These are phyloP conservation scores for Rhamnella rubrinervis DNA, from an alignment of 331 rosid genomes.

Conservation along the genomic window DNA sequence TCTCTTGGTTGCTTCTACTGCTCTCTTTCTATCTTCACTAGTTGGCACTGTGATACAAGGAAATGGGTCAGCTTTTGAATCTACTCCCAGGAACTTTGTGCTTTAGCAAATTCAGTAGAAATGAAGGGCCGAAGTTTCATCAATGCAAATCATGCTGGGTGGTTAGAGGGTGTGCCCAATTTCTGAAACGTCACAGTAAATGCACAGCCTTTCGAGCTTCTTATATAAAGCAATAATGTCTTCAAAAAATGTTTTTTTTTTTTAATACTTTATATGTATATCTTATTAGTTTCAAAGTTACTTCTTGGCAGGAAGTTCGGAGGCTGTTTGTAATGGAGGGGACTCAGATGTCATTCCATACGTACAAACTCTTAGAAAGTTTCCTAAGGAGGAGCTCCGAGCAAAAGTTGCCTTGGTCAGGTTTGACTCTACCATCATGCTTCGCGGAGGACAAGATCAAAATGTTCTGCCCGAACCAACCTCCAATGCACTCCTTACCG, in stretches of 20 bases:
- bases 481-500: constrained; percentile 49
- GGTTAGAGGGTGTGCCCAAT: constrained; percentile 22
- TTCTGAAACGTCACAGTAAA: constrained; percentile 25
- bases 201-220: constrained; percentile 42
- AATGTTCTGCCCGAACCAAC: constrained; percentile 34
- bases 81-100: constrained; percentile 34
- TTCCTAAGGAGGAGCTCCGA: constrained; percentile 64
- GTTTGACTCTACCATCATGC: constrained; percentile 70
- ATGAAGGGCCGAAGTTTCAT: constrained; percentile 33
- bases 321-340: constrained; percentile 36
- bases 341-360: constrained; percentile 57
- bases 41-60: background rate
- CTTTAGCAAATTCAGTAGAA: constrained; percentile 29
- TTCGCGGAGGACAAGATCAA: constrained; percentile 35
- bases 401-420: constrained; percentile 76
- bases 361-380: constrained; percentile 71
- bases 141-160: constrained; percentile 22
- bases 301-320: constrained; percentile 40
- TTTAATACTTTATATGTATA: background rate
- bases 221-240: background rate
- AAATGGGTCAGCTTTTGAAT: constrained; percentile 51
- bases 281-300: constrained; percentile 20
- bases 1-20: too few species aligned
- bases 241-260: background rate
- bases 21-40: background rate